Percentiles rank a stretch among this genome's conserved stretches.
phyloP scores from a whole-genome alignment of 2,329 filamentous ascomycete genomes.

The Cadophora sp. region DNA sequence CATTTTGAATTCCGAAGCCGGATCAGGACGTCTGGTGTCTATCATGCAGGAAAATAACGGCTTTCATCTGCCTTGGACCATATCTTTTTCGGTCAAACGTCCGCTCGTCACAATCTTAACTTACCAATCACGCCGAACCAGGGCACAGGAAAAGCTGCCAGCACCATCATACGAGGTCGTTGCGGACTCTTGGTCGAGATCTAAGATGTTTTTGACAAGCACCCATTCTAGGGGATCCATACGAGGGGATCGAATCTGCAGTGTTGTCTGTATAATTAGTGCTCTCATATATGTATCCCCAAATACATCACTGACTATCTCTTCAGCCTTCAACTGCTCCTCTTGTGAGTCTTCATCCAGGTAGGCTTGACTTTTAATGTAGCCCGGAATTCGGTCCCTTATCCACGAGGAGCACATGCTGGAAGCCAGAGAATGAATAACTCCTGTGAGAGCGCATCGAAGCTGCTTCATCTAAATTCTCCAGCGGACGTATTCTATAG shows the following conservation, averaged over 20 bases:
- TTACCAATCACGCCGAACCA: neutral
- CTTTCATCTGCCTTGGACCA: too few relatives aligned
- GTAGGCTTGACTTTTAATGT: neutral
- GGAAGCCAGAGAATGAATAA: neutral
- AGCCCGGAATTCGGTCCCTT: neutral
- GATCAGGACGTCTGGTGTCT: too few relatives aligned
- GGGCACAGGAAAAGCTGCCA: neutral
- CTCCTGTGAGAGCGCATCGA: neutral
- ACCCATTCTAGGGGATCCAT: conserved; percentile 19
- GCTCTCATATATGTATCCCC: neutral
- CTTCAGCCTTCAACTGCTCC: conserved; percentile 5
- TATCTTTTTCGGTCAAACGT: too few relatives aligned
- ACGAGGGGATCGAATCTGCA: conserved; percentile 11
- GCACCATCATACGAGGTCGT: conserved; percentile 8
- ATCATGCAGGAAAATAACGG: too few relatives aligned
- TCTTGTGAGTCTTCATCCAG: neutral
- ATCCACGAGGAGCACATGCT: neutral
- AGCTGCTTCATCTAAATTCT: neutral
- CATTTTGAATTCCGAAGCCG: neutral
- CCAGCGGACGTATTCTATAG: neutral
- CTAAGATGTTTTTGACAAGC: neutral
- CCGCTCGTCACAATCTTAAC: neutral
- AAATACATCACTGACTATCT: conserved; percentile 14
- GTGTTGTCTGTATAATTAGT: conserved; percentile 8
- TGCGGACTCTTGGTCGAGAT: conserved; percentile 12